Evolutionary conservation across 2,329 filamentous ascomycete genomes (phyloP), one percentile per base, ranked within the genome.

Genomic region (Colletotrichum aenigma): DNA sequence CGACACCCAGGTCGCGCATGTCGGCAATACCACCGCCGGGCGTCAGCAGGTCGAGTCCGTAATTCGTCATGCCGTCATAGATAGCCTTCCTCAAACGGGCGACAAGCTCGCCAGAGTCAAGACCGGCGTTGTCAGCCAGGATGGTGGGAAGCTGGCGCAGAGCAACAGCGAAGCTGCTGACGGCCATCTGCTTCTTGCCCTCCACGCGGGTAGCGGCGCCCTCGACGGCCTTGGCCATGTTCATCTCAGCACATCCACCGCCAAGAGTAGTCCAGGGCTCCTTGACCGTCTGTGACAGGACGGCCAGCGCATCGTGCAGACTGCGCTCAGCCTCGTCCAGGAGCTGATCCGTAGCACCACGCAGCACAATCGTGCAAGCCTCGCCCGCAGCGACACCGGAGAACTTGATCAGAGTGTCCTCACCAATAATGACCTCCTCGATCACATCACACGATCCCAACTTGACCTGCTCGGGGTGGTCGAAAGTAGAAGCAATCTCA

Each of bases 211-310:
- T 96, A 26, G 96, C 96, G 7, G 95, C 95, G 76, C 94, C 94
- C 83, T 98, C 96, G 26, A 99, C 97, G 9, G 97, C 97, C 90
- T 98, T 98, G 78, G 96, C 95, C 97, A 99, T 99, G 80, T 98
- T 88, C 96, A 98, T 98, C 91, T 99, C 97, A 6, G 96, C 96
- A 83, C 96, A 98, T 32, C 97, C 97, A 82, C 97, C 97, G 69
- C 97, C 97, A 4, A 99, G 92, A 0, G 97, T 98, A 56, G 96
- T 97, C 84, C 95, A 93, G 68, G 97, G 97, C 86, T 98, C 96
- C 85, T 94, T 95, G 81, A 99, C 95, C 3, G 97, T 99, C 86
- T 99, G 97, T 12, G 96, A 98, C 55, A 99, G 91, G 15, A 99
- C 97, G 16, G 97, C 97, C 74, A 99, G 90, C 64, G 97, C 97